phyloP scores from a whole-genome alignment of 2,329 filamentous ascomycete species.

The Myriangium duriaei region DNA sequence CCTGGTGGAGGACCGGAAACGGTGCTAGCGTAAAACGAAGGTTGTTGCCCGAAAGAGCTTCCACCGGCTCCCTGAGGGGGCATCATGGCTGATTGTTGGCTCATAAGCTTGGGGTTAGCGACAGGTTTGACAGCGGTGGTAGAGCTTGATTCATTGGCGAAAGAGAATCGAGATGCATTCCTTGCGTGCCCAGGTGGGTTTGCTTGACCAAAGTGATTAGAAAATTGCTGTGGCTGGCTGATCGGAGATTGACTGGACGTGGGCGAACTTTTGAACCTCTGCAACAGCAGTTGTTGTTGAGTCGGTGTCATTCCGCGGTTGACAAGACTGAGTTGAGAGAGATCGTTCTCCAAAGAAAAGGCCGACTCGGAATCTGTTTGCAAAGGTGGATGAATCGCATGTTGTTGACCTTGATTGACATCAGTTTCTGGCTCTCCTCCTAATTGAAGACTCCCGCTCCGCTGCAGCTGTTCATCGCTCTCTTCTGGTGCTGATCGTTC shows the following conservation, averaged over 20 bases:
- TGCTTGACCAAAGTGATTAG: slow-evolving; percentile 13
- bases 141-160: slow-evolving; percentile 59
- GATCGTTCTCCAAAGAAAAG: slow-evolving; percentile 24
- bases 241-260: slow-evolving; percentile 30
- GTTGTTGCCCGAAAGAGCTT: slow-evolving; percentile 39
- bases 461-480: slow-evolving; percentile 62
- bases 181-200: slow-evolving; percentile 52
- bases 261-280: slow-evolving; percentile 37
- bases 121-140: slow-evolving; percentile 58
- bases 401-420: slow-evolving; percentile 47
- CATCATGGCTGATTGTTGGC: slow-evolving; percentile 80
- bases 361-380: slow-evolving; percentile 28
- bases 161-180: slow-evolving; percentile 78
- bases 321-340: slow-evolving; percentile 35
- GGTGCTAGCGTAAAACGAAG: slow-evolving; percentile 60
- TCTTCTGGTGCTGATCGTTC: slow-evolving; percentile 37
- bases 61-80: slow-evolving; percentile 31
- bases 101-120: slow-evolving; percentile 70
- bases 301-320: slow-evolving; percentile 67
- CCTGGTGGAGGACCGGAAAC: slow-evolving; percentile 91
- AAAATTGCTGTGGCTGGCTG: slow-evolving; percentile 35
- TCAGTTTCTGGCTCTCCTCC: slow-evolving; percentile 82
- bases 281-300: slow-evolving; percentile 56
- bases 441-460: slow-evolving; percentile 70
- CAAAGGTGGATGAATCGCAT: slow-evolving; percentile 61